These are phyloP conservation scores for Pseudisothecium myosuroides DNA, from an alignment of 225 moss, liverwort and hornwort genomes.

Conservation along the genomic window DNA sequence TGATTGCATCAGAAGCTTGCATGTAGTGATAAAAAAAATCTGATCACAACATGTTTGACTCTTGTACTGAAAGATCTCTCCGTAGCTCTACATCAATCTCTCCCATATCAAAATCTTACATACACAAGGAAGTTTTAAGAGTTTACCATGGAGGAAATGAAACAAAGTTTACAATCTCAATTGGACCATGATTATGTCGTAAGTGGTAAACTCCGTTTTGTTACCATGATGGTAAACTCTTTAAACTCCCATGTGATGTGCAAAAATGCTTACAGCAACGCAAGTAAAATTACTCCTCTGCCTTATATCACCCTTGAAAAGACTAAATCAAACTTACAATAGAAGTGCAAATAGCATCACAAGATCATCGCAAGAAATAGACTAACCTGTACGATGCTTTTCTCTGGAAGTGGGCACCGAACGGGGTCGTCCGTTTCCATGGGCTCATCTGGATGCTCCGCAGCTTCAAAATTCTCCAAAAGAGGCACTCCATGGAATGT, in stretches of 20 bases:
- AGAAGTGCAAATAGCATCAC: neutral
- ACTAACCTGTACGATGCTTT: slow-evolving; percentile 18
- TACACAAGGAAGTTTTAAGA: no score
- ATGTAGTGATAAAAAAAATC: neutral
- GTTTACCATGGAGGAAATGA: no score
- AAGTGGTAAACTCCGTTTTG: no score
- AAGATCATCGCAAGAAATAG: neutral
- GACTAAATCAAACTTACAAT: neutral
- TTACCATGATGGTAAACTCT: no score
- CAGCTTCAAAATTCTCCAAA: slow-evolving; percentile 23
- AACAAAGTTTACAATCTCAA: no score
- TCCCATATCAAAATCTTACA: neutral
- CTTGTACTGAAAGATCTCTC: neutral
- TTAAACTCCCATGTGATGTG: no score
- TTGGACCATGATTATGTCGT: no score
- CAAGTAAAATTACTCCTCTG: no score
- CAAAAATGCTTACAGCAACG: neutral
- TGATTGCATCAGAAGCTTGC: neutral
- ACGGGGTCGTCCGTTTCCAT: slow-evolving; percentile 14
- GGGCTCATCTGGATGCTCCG: slow-evolving; percentile 37
- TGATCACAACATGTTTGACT: neutral
- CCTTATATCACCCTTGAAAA: no score
- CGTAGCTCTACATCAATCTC: neutral
- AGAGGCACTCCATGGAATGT: slow-evolving; percentile 29
- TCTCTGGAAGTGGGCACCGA: slow-evolving; percentile 20